Conservation (phyloP, 2,329 filamentous ascomycete genomes). For the Trichoderma breve region DNA sequence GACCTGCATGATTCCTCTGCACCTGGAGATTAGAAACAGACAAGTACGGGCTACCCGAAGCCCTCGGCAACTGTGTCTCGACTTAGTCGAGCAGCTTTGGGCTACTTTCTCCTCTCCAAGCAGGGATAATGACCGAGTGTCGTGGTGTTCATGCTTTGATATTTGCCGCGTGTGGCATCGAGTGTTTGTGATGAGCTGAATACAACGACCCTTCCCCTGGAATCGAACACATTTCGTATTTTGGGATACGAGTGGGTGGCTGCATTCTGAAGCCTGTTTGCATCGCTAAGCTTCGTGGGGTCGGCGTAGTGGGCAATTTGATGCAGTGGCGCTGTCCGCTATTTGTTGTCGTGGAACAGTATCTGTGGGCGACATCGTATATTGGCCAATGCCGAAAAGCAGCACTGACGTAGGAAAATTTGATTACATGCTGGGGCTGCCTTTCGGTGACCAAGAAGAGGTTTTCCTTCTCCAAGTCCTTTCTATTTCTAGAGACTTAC, state of each 20-base stretch:
- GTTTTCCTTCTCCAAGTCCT: neutral
- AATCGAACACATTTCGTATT: neutral
- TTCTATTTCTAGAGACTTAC: neutral
- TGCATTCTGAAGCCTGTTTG: neutral
- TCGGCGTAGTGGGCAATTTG: neutral
- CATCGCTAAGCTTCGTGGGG: neutral
- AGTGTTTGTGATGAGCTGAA: neutral
- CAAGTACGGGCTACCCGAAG: neutral
- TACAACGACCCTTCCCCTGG: neutral
- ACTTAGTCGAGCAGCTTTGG: neutral
- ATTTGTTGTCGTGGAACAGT: neutral
- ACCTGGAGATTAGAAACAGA: neutral
- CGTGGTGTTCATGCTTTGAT: neutral
- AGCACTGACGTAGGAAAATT: too few species aligned
- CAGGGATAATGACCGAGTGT: neutral
- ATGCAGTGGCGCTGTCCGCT: neutral
- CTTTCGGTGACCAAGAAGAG: neutral
- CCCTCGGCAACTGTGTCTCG: neutral
- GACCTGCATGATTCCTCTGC: neutral
- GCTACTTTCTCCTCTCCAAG: neutral
- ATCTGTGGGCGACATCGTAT: neutral
- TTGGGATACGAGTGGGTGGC: neutral
- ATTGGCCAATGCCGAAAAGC: neutral
- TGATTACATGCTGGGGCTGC: neutral
- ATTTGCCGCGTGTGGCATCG: neutral